Base-by-base conservation (phyloP, 352 stramenopile species). In the Phytophthora pinifolia region DNA sequence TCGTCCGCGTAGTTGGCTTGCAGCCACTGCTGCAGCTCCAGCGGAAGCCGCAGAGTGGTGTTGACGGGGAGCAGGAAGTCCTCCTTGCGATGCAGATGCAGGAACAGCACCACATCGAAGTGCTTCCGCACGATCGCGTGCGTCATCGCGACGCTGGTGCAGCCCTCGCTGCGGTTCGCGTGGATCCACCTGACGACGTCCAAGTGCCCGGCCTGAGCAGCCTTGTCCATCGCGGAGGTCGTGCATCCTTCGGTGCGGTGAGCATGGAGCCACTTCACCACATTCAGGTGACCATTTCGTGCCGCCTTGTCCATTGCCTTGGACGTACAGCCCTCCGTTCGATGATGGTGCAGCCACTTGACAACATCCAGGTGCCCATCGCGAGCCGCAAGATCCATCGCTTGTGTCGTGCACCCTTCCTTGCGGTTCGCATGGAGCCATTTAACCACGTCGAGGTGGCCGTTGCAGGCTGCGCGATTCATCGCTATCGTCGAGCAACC, bases 401-500 rank as follows among this genome's bases (percentile, higher is more conserved):
- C 36, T 20, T 13, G 5, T 14, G 37, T 20, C 6, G 58, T 54
- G 15, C 45, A 66, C 1, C 58, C 51, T 38, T 67, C 53, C 6
- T 30, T 54, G 5, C 59, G 46, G 17, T 62, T 57, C 10, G 10
- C 6, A 31, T 59, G 38, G 9, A 67, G 29, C 59, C 59, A 67
- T 17, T 57, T 15, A 2, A 66, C 51, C 9, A 66, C n/a, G 2
- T 56, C 33, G 7, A 66, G 17, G 27, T 58, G 38, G 1, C 58
- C 51, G 1, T 43, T 50, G 17, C 15, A 17, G 43, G 59, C 52
- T 9, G 52, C 47, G 4, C 0, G 12, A 32, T 60, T 49, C 60
- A 65, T 63, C 17, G 60, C 60, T 12, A 17, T 12, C 4, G 34
- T 54, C 3, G 60, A 55, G 35, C 60, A 63, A 4, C 60, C 54